These are phyloP conservation scores for Yarrowia keelungensis DNA, from an alignment of 805 yeast genomes.

Conservation along the genomic window DNA sequence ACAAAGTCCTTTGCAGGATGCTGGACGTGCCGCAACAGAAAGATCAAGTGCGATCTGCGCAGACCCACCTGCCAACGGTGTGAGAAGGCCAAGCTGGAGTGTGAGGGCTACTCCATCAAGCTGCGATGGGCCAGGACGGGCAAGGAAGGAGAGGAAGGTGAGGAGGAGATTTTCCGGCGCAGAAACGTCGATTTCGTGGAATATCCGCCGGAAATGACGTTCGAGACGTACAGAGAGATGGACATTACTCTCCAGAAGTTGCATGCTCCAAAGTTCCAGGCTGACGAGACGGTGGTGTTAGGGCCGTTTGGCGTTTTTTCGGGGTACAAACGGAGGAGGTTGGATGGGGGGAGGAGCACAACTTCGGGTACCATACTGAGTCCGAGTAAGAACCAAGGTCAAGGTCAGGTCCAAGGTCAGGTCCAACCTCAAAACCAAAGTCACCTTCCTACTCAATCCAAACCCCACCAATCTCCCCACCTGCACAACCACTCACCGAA, in stretches of 20 bases:
- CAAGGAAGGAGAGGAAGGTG: conserved; percentile 43
- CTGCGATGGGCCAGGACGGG: conserved; percentile 68
- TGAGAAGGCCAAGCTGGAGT: conserved; percentile 65
- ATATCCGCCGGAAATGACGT: conserved; percentile 65
- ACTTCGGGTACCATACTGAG: no score
- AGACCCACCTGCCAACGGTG: conserved; percentile 79
- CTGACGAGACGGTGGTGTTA: conserved; percentile 58
- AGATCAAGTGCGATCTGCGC: conserved; percentile 78
- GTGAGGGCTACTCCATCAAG: conserved; percentile 85
- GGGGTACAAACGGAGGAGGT: conserved; percentile 48
- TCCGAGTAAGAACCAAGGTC: no score
- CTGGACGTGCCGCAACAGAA: conserved; percentile 82
- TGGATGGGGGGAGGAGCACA: neutral
- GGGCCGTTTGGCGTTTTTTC: conserved; percentile 89
- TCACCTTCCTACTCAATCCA: no score
- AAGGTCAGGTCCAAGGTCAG: no score
- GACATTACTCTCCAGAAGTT: conserved; percentile 69
- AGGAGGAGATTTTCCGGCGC: conserved; percentile 67
- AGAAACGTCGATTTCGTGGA: conserved; percentile 61
- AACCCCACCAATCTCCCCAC: neutral
- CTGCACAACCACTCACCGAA: neutral
- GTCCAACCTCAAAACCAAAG: neutral
- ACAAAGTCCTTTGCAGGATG: conserved; percentile 87
- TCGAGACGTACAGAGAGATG: conserved; percentile 81
- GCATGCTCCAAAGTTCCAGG: conserved; percentile 56